These are phyloP conservation scores for Cyclocybe aegerita DNA, from an alignment of 768 basidiomycete species.

Conservation along the genomic window DNA sequence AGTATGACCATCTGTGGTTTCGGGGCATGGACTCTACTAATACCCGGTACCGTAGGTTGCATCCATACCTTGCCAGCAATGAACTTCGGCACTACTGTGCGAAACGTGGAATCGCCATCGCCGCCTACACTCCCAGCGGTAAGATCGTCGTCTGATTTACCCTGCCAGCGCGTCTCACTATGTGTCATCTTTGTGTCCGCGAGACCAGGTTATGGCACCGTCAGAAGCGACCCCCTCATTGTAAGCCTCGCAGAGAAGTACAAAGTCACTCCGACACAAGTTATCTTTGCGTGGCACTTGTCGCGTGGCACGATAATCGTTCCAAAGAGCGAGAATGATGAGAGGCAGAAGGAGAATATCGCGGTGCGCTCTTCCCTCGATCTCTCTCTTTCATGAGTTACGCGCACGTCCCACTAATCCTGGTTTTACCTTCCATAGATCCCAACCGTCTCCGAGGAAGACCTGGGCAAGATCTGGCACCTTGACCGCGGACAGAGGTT, in stretches of 20 bases:
- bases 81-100: slow-evolving; percentile 46
- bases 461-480: slow-evolving; percentile 41
- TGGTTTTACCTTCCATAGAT: slow-evolving; percentile 74
- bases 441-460: slow-evolving; percentile 26
- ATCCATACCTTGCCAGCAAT: slow-evolving; percentile 52
- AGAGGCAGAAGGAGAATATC: slow-evolving; percentile 50
- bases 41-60: slow-evolving; percentile 29
- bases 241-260: slow-evolving; percentile 46
- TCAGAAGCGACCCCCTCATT: slow-evolving; percentile 48
- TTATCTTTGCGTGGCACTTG: slow-evolving; percentile 53
- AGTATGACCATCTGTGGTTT: slow-evolving; percentile 22
- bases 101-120: slow-evolving; percentile 46
- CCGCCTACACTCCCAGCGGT: slow-evolving; percentile 52
- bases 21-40: background rate
- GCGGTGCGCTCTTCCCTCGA: slow-evolving; percentile 28
- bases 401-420: slow-evolving; percentile 12
- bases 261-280: slow-evolving; percentile 42
- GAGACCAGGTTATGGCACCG: slow-evolving; percentile 36
- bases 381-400: too few relatives aligned
- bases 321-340: slow-evolving; percentile 47
- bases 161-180: too few relatives aligned
- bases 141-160: background rate
- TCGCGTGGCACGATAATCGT: slow-evolving; percentile 41
- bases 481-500: slow-evolving; percentile 41
- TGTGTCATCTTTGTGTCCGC: background rate